phyloP scores from a whole-genome alignment of 768 basidiomycete species.

The Gloeopeniophorella convolvens region DNA sequence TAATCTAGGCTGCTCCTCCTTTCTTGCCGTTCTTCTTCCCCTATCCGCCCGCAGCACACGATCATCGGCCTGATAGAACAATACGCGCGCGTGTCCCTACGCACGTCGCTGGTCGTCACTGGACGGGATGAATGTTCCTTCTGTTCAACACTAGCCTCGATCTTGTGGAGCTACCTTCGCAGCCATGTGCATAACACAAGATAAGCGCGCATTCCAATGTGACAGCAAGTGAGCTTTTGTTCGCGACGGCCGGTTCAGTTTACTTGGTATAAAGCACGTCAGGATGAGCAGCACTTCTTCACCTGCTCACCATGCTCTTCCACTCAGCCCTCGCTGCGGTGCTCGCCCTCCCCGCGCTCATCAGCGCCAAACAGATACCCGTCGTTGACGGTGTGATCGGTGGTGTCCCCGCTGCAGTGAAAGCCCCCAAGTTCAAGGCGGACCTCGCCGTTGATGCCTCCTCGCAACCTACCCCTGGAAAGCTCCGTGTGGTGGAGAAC shows the following conservation, averaged over 20 bases:
- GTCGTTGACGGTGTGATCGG: slow-evolving; percentile 45
- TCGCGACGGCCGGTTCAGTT: slow-evolving; percentile 18
- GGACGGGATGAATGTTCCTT: no score
- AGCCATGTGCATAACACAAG: no score
- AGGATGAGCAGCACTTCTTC: background rate
- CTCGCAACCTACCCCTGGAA: slow-evolving; percentile 33
- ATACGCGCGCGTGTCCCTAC: no score
- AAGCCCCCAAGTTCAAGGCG: background rate
- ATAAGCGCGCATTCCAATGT: no score
- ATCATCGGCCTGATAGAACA: no score
- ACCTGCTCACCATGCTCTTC: slow-evolving; percentile 22
- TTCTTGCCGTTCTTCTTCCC: no score
- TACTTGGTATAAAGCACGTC: background rate
- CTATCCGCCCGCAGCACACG: no score
- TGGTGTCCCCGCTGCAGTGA: slow-evolving; percentile 29
- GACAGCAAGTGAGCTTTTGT: no score
- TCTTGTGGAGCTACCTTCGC: no score
- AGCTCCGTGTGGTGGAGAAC: slow-evolving; percentile 51
- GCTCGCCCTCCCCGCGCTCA: slow-evolving; percentile 19
- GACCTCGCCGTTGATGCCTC: background rate
- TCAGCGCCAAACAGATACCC: slow-evolving; percentile 38
- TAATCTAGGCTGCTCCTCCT: no score
- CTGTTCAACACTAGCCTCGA: no score
- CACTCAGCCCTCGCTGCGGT: slow-evolving; percentile 13
- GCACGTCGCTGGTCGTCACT: no score